Evolutionary conservation across 2,329 filamentous ascomycete species (phyloP).

Genomic region (Penicillium sp.): DNA sequence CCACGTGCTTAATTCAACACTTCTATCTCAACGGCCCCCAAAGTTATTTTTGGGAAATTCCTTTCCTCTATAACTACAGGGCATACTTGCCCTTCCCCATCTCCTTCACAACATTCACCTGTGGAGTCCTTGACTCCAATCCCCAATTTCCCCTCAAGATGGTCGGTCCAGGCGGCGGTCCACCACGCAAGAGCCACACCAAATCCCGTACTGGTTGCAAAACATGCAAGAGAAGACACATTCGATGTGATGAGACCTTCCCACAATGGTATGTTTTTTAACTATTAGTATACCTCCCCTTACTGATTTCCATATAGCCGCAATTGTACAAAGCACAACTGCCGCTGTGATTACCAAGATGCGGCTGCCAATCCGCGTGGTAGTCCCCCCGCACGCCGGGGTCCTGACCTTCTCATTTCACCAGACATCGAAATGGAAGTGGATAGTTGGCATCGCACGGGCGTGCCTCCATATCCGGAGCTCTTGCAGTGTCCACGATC

Average conservation of each 20-base stretch:
- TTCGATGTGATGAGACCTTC: conserved; percentile 95
- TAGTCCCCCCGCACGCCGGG: conserved; percentile 51
- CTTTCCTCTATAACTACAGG: background rate
- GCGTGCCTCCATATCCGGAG: conserved; percentile 80
- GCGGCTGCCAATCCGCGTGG: conserved; percentile 60
- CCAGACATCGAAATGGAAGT: conserved; percentile 79
- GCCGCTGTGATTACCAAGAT: conserved; percentile 97
- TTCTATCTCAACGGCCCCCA: conserved; percentile 1
- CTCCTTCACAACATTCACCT: background rate
- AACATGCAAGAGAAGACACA: conserved; percentile 95
- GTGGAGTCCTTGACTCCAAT: background rate
- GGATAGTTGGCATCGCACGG: conserved; percentile 77
- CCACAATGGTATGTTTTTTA: conserved; percentile 76
- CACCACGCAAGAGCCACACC: conserved; percentile 87
- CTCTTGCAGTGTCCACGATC: conserved; percentile 73
- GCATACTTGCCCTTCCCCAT: background rate
- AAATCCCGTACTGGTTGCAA: conserved; percentile 99
- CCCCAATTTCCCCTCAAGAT: conserved; percentile 49
- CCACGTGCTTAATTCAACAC: conserved; percentile 18
- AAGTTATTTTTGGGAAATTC: conserved; percentile 10
- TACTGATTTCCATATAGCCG: conserved; percentile 56
- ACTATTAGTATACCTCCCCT: conserved; percentile 16
- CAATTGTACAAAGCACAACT: conserved; percentile 99
- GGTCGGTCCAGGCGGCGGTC: conserved; percentile 92
- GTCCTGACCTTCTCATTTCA: conserved; percentile 73